Evolutionary conservation across 2,329 filamentous ascomycete species (phyloP), one percentile per base, ranked within the genome.

Genomic region (Cladosporium sp.): DNA sequence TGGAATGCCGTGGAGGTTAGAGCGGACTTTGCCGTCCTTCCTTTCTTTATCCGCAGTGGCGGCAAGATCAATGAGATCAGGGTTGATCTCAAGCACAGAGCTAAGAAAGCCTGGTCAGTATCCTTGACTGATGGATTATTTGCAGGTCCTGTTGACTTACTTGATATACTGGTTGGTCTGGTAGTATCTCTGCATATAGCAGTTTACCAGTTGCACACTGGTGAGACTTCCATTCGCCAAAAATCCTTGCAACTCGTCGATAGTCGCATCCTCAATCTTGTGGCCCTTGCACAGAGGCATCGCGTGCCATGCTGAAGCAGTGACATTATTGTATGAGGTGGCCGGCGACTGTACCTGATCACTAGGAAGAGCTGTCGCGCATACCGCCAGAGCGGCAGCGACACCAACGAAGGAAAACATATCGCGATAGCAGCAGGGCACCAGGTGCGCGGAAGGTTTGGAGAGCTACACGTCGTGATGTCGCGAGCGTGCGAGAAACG

Each of bases 1-100:
- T 0, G 89, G 88, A 43, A 92, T 89, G 3, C 88, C 88, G 69
- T 92, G 88, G 1, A 92, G 78, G 1, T 84, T 84, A 1, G 87
- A 82, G n/a, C 86, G 81, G 9, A 85, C 70, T 39, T 74, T 76
- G 22, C 85, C 85, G 1, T 73, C 66, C 12, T 70, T 67, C 17
- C 88, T 80, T 72, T 91, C 87, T 0, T 67, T 69, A 65, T 92
- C 88, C 30, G 85, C 75, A 14, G 76, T 67, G 5, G 74, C 73
- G 3, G 88, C 88, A 58, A 90, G 89, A 20, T 72, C 63, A 36
- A 87, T 74, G 9, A 79, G 80, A 68, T 91, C 88, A 0, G 88
- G 87, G 69, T 91, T 91, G 38, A 85, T 65, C 66, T 91, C 82
- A 49, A 89, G 74, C 25, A 90, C 69, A 2, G 84, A 62, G 49